A percentile compares a stretch with the other conserved stretches of the same genome.
Evolutionary conservation across 108 stramenopile genomes (phyloP).

Genomic region (Mediolabrus comicus): DNA sequence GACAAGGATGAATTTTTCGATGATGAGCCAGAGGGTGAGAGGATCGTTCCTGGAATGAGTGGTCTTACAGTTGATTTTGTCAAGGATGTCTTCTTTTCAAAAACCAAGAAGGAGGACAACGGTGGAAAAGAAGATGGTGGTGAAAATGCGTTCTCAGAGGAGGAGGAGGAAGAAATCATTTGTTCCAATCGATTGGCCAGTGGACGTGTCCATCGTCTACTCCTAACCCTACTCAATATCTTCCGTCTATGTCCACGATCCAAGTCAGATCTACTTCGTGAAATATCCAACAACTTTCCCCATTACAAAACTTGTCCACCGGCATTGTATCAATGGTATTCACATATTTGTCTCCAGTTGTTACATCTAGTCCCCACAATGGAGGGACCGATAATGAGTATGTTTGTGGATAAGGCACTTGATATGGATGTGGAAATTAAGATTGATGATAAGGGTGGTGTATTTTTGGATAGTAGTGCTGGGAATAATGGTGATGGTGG

Average conservation of each 20-base stretch:
- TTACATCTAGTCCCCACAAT: conserved; percentile 34
- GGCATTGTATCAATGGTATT: conserved; percentile 41
- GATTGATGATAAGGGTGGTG: conserved; percentile 86
- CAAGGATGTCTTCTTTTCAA: conserved; percentile 11
- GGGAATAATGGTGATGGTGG: conserved; percentile 15
- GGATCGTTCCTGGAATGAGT: conserved; percentile 42
- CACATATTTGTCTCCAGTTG: conserved; percentile 37
- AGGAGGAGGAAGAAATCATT: conserved; percentile 19
- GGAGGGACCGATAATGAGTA: conserved; percentile 51
- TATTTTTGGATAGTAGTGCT: conserved; percentile 58
- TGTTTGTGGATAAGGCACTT: conserved; percentile 85
- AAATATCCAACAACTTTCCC: conserved; percentile 40
- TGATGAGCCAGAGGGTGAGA: conserved; percentile 16
- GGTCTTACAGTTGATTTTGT: conserved; percentile 44
- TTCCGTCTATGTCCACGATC: conserved; percentile 40
- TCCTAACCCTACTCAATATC: conserved; percentile 39
- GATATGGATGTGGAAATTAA: conserved; percentile 98
- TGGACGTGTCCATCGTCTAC: conserved; percentile 36
- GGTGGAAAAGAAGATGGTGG: not conserved
- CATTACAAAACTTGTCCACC: conserved; percentile 41
- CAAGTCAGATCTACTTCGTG: conserved; percentile 34
- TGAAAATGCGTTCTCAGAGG: no score
- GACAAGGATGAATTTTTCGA: not conserved
- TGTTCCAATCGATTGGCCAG: conserved; percentile 31
- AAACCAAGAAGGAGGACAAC: not conserved